phyloP scores from a whole-genome alignment of 139 green algal species.

The Desmodesmus armatus region DNA sequence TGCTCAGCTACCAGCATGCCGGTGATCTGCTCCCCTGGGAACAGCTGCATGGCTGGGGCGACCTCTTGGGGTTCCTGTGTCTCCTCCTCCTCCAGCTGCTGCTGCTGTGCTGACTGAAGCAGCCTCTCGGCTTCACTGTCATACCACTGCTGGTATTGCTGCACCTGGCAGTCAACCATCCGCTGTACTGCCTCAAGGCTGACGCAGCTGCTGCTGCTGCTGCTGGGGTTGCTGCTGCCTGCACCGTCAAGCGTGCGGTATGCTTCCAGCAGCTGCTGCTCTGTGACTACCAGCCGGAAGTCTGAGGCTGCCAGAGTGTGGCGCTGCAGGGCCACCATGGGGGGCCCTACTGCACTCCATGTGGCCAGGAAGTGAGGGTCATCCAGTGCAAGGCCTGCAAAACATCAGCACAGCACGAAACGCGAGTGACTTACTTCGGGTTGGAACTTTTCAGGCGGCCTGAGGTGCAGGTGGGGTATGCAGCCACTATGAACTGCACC shows the following conservation, averaged over 20 bases:
- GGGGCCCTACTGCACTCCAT: neutral
- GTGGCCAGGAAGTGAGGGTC: neutral
- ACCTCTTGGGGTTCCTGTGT: no score
- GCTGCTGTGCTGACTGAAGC: slow-evolving; percentile 2
- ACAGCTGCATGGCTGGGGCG: neutral
- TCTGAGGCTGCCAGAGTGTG: neutral
- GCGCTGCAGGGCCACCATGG: no score
- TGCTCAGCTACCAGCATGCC: no score
- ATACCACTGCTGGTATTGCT: neutral
- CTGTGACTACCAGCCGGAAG: neutral
- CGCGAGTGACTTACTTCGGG: neutral
- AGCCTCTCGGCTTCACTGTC: neutral
- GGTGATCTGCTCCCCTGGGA: no score
- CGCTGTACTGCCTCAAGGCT: neutral
- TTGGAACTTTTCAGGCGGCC: neutral
- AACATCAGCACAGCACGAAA: neutral
- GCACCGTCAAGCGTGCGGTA: neutral
- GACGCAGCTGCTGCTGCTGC: neutral
- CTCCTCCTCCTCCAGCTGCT: no score
- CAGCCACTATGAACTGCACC: neutral
- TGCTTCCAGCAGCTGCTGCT: neutral
- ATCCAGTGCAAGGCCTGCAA: neutral
- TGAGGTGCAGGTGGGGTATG: neutral
- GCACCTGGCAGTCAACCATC: neutral
- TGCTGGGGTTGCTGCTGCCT: neutral